These are phyloP conservation scores for Salvia splendens DNA, from an alignment of 257 asterid species.

Conservation along the genomic window DNA sequence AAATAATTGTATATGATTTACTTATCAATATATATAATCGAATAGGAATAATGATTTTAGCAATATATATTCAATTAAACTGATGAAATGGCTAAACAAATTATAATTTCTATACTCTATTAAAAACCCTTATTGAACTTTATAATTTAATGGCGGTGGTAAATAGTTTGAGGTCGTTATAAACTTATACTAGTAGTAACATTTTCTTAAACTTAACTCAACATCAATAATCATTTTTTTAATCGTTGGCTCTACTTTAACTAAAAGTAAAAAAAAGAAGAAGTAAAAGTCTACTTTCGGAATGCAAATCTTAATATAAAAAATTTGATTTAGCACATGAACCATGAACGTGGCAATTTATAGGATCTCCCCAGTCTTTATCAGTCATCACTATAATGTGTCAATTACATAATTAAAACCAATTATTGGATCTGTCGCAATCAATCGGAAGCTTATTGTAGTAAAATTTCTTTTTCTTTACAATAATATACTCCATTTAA, in stretches of 20 bases:
- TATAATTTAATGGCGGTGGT: too few species aligned
- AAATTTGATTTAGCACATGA: not conserved
- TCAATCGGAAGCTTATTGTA: not conserved
- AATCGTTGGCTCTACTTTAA: conserved; percentile 13
- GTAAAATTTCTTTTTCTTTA: too few species aligned
- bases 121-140: too few species aligned
- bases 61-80: too few species aligned
- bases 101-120: too few species aligned
- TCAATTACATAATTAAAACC: not conserved
- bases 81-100: too few species aligned
- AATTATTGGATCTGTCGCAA: not conserved
- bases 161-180: too few species aligned
- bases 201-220: not conserved
- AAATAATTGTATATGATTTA: too few species aligned
- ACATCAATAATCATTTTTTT: not conserved
- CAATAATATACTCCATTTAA: too few species aligned
- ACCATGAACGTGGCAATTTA: conserved; percentile 19
- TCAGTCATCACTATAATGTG: not conserved
- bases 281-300: conserved; percentile 27
- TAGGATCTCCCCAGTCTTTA: not conserved
- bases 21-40: too few species aligned
- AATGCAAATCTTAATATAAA: conserved; percentile 16
- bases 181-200: too few species aligned
- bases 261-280: not conserved
- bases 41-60: too few species aligned